A percentile compares a stretch with the other conserved stretches of the same genome.
phyloP scores from a whole-genome alignment of 208 protist species.

The Trypanosoma mega region DNA sequence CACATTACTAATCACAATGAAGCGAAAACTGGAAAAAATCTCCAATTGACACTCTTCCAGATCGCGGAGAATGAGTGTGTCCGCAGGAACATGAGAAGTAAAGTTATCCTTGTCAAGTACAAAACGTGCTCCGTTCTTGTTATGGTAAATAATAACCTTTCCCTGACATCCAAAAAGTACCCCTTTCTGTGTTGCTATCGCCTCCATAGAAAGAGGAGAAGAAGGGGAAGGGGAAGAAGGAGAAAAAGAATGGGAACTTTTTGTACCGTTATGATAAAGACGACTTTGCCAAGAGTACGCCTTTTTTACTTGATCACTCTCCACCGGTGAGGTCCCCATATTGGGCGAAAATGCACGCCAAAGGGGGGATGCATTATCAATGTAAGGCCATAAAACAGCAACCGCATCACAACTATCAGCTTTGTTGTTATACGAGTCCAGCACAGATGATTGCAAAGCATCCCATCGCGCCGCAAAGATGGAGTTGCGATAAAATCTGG shows the following conservation, averaged over 20 bases:
- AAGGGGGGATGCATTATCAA: conserved; percentile 22
- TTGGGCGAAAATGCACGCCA: conserved; percentile 3
- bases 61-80: conserved; percentile 60
- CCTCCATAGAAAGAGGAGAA: background rate
- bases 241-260: no score
- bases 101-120: conserved; percentile 38
- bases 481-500: conserved; percentile 58
- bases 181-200: conserved; percentile 11
- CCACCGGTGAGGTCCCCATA: no score
- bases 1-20: conserved; percentile 54
- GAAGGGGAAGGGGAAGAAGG: background rate
- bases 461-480: conserved; percentile 47
- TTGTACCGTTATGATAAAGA: conserved; percentile 3
- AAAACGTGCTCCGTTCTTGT: conserved; percentile 28
- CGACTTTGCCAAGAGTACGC: no score
- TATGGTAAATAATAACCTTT: conserved; percentile 42
- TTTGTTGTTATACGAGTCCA: background rate
- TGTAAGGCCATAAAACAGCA: conserved; percentile 36
- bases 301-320: no score
- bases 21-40: conserved; percentile 48
- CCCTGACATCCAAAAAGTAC: conserved; percentile 23
- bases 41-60: conserved; percentile 52
- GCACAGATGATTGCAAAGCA: conserved; percentile 14
- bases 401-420: background rate
- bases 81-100: conserved; percentile 22